Conservation (phyloP, 106 monocot genomes). For the Gastrodia elata region DNA sequence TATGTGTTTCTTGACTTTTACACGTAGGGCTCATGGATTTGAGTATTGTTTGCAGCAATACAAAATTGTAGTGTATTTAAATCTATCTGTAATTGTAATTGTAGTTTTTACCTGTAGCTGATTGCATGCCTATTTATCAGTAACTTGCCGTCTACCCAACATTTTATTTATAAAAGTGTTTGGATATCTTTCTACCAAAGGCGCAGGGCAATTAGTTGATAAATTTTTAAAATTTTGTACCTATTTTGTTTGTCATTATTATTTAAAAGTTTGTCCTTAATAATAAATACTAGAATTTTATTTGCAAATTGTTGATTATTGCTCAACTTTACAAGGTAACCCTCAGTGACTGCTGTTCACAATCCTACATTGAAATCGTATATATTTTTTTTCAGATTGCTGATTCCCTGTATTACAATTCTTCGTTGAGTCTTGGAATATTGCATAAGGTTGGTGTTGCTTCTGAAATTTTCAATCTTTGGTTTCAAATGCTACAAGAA, state of each 20-base stretch:
- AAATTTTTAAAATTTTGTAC: neutral
- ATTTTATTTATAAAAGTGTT: neutral
- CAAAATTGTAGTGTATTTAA: no score
- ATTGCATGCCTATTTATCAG: neutral
- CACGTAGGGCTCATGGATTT: neutral
- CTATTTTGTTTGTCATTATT: neutral
- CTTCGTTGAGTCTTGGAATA: conserved; percentile 55
- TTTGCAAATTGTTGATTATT: neutral
- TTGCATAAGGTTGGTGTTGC: conserved; percentile 84
- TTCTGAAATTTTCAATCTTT: conserved; percentile 67
- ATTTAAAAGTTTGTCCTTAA: neutral
- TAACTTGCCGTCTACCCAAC: neutral
- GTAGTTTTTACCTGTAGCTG: neutral
- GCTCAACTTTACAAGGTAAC: neutral
- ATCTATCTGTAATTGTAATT: neutral
- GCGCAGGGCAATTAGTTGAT: neutral
- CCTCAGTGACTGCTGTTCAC: neutral
- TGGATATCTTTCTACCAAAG: neutral
- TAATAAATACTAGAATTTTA: neutral
- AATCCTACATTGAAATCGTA: neutral
- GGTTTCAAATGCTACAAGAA: conserved; percentile 94
- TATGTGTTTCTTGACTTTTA: neutral
- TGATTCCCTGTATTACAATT: conserved; percentile 87
- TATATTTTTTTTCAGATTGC: conserved; percentile 47
- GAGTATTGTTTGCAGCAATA: no score